A percentile compares a stretch with the other conserved stretches of the same genome.
phyloP scores from a whole-genome alignment of 805 yeast species.

The Clavispora asparagi region DNA sequence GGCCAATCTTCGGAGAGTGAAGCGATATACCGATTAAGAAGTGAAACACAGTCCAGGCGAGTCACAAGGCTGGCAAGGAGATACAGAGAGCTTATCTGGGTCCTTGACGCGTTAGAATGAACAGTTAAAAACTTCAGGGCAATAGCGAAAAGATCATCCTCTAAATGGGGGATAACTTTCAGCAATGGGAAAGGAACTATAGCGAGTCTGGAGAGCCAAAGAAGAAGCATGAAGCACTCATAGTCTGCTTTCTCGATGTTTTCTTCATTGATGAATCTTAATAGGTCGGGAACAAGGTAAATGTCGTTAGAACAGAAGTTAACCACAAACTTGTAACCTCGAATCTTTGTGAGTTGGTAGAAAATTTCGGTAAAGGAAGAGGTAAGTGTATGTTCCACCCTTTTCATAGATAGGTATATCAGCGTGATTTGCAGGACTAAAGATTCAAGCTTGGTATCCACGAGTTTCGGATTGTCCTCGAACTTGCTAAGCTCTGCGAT shows the following conservation, averaged over 20 bases:
- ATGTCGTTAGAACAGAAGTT: constrained; percentile 59
- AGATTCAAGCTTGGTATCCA: constrained; percentile 36
- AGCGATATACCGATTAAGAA: constrained; percentile 15
- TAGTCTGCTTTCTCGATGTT: constrained; percentile 13
- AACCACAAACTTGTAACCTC: constrained; percentile 60
- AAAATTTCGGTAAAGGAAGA: constrained; percentile 31
- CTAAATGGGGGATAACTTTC: constrained; percentile 26
- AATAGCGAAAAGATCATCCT: constrained; percentile 30
- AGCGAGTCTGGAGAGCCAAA: constrained; percentile 69
- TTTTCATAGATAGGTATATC: constrained; percentile 16
- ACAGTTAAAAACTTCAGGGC: constrained; percentile 26
- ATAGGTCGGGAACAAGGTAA: constrained; percentile 33
- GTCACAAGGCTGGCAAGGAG: constrained; percentile 50
- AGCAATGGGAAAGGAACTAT: constrained; percentile 69
- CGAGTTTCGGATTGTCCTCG: constrained; percentile 48
- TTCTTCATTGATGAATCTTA: constrained; percentile 15
- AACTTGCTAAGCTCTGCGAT: constrained; percentile 39
- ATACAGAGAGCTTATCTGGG: constrained; percentile 48
- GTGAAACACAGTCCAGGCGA: constrained; percentile 39
- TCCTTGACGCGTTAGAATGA: constrained; percentile 47
- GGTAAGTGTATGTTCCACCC: constrained; percentile 8
- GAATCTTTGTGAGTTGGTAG: constrained; percentile 59
- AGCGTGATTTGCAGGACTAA: constrained; percentile 26
- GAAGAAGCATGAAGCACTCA: constrained; percentile 39
- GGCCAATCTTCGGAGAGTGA: constrained; percentile 15